phyloP scores from a whole-genome alignment of 441 rosid genomes.

The Breynia disticha region DNA sequence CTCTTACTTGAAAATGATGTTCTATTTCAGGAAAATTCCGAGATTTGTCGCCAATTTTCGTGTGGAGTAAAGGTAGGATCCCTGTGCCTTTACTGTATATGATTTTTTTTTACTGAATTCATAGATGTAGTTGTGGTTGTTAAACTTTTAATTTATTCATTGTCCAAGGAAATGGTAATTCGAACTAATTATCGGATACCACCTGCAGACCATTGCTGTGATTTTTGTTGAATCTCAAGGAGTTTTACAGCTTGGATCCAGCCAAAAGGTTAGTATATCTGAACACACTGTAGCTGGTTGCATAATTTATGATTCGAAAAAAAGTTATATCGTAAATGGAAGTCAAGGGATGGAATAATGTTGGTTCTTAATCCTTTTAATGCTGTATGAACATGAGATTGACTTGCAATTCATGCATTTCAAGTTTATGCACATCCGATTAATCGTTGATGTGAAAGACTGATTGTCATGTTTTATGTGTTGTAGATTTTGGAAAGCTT shows the following conservation, averaged over 20 bases:
- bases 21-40: constrained; percentile 30
- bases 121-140: neutral
- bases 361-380: too few relatives aligned
- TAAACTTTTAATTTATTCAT: neutral
- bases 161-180: neutral
- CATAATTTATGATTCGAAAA: neutral
- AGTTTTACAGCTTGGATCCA: constrained; percentile 75
- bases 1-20: constrained; percentile 6
- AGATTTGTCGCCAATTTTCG: constrained; percentile 30
- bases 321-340: too few relatives aligned
- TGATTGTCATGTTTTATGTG: constrained; percentile 5
- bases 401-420: neutral
- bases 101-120: neutral
- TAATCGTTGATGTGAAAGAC: constrained; percentile 9
- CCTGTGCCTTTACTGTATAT: neutral
- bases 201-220: constrained; percentile 59
- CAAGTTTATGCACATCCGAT: neutral
- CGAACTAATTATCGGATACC: constrained; percentile 12
- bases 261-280: constrained; percentile 44
- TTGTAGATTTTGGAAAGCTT: constrained; percentile 54
- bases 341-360: too few relatives aligned
- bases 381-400: too few relatives aligned
- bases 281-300: neutral
- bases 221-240: constrained; percentile 55
- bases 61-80: constrained; percentile 45